Conservation (phyloP, 306 rosid genomes). For the Sophora flavescens region DNA sequence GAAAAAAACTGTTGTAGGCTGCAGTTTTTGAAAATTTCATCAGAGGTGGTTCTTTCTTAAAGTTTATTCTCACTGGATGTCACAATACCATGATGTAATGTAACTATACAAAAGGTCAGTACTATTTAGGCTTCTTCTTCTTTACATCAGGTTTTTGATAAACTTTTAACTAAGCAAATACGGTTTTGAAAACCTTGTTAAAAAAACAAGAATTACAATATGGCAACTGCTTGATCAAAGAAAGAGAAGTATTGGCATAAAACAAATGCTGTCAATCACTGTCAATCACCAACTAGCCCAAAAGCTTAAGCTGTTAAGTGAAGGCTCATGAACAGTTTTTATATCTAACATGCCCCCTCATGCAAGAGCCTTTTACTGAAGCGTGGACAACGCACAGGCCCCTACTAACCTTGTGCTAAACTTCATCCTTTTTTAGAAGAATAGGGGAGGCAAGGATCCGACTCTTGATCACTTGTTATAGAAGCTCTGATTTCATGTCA, state of each 20-base stretch:
- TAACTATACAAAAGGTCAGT: conserved; percentile 4
- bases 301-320: too few relatives aligned
- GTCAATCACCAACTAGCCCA: too few relatives aligned
- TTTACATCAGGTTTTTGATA: background rate
- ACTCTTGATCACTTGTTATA: too few relatives aligned
- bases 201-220: background rate
- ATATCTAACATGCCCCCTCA: too few relatives aligned
- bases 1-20: background rate
- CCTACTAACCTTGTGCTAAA: too few relatives aligned
- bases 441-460: too few relatives aligned
- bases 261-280: conserved; percentile 22
- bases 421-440: too few relatives aligned
- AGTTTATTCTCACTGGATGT: conserved; percentile 9
- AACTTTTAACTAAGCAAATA: conserved; percentile 4
- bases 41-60: background rate
- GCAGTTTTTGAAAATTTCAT: background rate
- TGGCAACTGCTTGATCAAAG: conserved; percentile 19
- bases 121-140: conserved; percentile 22
- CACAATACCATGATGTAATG: conserved; percentile 9
- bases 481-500: background rate
- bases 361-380: too few relatives aligned
- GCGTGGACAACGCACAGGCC: too few relatives aligned
- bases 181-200: background rate
- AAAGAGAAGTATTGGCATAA: conserved; percentile 23
- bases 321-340: too few relatives aligned